Base-by-base conservation (phyloP, 2,329 filamentous ascomycete species). In the Zalaria obscura region DNA sequence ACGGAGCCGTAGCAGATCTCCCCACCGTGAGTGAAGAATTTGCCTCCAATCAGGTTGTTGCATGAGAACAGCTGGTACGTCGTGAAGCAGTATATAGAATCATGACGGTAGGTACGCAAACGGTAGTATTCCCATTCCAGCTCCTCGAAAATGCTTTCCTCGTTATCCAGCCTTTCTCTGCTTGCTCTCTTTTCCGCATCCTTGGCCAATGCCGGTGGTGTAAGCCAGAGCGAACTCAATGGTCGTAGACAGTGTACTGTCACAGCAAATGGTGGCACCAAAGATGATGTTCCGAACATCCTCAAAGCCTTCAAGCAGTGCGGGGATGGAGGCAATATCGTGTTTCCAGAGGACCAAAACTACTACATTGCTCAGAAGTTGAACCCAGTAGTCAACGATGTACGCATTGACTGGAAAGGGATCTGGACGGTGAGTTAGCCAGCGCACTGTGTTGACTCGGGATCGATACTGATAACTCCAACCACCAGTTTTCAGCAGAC, bases 291-390 rank as follows among this genome's bases (percentile, higher is more conserved):
- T 1, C 60, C 62, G 5, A 61, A 55, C 28, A 63, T 68, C 28
- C 46, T 65, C 1, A 43, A 58, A 27, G 64, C 66, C 2, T 67
- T 67, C 46, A 27, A 49, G 4, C 45, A 54, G 18, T 69, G 65
- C 40, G 58, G 57, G 3, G 52, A 61, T 38, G 61, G 63, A 27
- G 58, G 66, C 7, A 67, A 53, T 3, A 61, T 75, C 5, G 52
- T 72, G 3, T 75, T 75, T 45, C 70, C 69, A 0, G 61, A 67
- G 44, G 59, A 59, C 9, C 53, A 72, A 43, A 62, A 59, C 25
- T 76, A 74, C 51, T 67, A 62, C 55, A 74, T 75, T 46, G 66
- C 56, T 4, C 62, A 62, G 6, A 64, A 62, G 35, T 52, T 75
- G 36, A 70, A 74, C 45, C 67, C 68, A 1, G 51, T 69, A 2